phyloP scores from a whole-genome alignment of 805 yeast genomes.

The Hanseniaspora nectarophila region DNA sequence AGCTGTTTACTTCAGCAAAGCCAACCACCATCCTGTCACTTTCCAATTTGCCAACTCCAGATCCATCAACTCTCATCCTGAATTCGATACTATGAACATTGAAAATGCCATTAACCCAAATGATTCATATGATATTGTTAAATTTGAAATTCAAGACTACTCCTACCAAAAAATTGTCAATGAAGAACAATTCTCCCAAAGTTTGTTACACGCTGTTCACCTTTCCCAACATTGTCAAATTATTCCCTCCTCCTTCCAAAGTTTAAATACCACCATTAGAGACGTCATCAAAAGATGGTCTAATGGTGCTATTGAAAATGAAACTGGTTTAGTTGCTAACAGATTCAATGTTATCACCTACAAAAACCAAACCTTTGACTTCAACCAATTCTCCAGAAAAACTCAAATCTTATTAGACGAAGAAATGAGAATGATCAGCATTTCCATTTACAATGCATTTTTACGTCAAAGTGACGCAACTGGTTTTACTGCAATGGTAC shows the following conservation, averaged over 20 bases:
- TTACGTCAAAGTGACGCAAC: background rate
- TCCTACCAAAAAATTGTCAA: background rate
- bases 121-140: background rate
- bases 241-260: background rate
- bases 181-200: background rate
- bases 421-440: constrained; percentile 4
- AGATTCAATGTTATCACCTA: background rate
- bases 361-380: background rate
- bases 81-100: constrained; percentile 3
- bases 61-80: background rate
- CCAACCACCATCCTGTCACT: background rate
- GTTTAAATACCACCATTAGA: background rate
- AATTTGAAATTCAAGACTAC: background rate
- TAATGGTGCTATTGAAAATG: background rate
- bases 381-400: background rate
- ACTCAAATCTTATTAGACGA: background rate
- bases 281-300: background rate
- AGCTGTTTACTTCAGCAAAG: background rate
- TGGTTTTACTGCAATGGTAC: background rate
- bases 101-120: background rate
- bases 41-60: constrained; percentile 1
- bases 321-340: background rate
- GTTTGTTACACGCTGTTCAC: background rate
- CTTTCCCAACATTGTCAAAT: background rate
- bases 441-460: constrained; percentile 2